phyloP scores from a whole-genome alignment of 805 yeast species.

The Barnettozyma populi region DNA sequence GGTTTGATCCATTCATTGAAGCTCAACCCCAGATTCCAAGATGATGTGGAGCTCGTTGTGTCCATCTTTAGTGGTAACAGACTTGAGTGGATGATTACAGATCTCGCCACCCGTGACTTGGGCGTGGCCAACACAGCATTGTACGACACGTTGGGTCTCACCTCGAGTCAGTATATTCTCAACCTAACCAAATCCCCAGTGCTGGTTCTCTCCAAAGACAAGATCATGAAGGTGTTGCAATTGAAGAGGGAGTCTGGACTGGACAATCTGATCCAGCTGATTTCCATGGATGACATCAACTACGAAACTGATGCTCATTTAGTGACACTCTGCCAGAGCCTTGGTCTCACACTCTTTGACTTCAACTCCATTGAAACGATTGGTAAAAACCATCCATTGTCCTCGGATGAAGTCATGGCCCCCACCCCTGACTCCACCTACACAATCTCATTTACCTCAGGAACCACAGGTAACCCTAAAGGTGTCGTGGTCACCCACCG shows the following conservation, averaged over 20 bases:
- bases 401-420: conserved; percentile 19
- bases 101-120: conserved; percentile 40
- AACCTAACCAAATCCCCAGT: conserved; percentile 59
- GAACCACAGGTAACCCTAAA: conserved; percentile 63
- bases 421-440: conserved; percentile 37
- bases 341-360: conserved; percentile 31
- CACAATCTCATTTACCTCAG: conserved; percentile 60
- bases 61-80: conserved; percentile 50
- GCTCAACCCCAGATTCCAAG: conserved; percentile 6
- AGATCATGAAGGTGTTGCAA: conserved; percentile 36
- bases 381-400: conserved; percentile 32
- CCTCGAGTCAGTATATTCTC: conserved; percentile 57
- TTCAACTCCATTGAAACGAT: conserved; percentile 30
- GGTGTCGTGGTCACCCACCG: conserved; percentile 49
- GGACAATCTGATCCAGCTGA: conserved; percentile 34
- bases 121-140: conserved; percentile 42
- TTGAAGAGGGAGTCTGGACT: conserved; percentile 32
- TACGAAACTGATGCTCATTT: conserved; percentile 23
- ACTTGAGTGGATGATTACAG: conserved; percentile 60
- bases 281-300: conserved; percentile 41
- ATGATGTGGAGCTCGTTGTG: conserved; percentile 36
- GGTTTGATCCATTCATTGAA: conserved; percentile 36
- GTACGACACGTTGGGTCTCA: conserved; percentile 54
- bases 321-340: conserved; percentile 15
- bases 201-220: conserved; percentile 41